Evolutionary conservation across 2,329 filamentous ascomycete species (phyloP).

Genomic region (Alternaria ventricosa): DNA sequence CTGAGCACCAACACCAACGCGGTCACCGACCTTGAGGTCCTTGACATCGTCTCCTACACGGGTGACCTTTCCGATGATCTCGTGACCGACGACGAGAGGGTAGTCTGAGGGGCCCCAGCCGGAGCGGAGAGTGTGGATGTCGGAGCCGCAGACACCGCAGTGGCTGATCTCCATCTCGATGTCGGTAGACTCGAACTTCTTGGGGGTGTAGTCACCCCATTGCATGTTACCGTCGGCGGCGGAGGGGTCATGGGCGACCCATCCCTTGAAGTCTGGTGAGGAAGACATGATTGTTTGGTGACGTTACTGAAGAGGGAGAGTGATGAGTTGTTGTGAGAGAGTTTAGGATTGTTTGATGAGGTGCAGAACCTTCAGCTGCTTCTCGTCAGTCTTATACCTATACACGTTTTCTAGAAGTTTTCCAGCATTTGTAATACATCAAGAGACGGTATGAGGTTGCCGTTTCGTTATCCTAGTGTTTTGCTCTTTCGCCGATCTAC

Average conservation of each 20-base stretch:
- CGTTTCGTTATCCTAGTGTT: conserved; percentile 17
- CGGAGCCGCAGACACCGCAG: conserved; percentile 47
- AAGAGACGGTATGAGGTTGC: conserved; percentile 11
- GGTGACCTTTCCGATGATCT: conserved; percentile 49
- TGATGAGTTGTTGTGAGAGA: not conserved
- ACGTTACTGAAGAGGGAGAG: not conserved
- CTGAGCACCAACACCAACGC: conserved; percentile 60
- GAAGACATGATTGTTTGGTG: conserved; percentile 25
- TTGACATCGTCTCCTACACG: conserved; percentile 52
- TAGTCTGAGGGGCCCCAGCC: conserved; percentile 58
- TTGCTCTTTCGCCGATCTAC: conserved; percentile 32
- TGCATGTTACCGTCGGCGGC: conserved; percentile 62
- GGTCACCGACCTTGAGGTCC: conserved; percentile 66
- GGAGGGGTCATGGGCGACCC: conserved; percentile 60
- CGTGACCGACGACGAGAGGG: conserved; percentile 54
- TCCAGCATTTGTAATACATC: conserved; percentile 31
- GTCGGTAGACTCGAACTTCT: conserved; percentile 71
- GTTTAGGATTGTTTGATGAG: not conserved
- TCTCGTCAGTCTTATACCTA: not conserved
- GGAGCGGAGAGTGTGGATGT: conserved; percentile 44
- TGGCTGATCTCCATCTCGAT: conserved; percentile 50
- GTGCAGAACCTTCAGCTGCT: not conserved
- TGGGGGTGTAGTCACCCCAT: conserved; percentile 56
- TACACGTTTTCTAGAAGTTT: conserved; percentile 2
- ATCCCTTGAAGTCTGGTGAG: conserved; percentile 59